These are phyloP conservation scores for Aquilaria agallochum DNA, from an alignment of 441 rosid genomes.

Conservation along the genomic window DNA sequence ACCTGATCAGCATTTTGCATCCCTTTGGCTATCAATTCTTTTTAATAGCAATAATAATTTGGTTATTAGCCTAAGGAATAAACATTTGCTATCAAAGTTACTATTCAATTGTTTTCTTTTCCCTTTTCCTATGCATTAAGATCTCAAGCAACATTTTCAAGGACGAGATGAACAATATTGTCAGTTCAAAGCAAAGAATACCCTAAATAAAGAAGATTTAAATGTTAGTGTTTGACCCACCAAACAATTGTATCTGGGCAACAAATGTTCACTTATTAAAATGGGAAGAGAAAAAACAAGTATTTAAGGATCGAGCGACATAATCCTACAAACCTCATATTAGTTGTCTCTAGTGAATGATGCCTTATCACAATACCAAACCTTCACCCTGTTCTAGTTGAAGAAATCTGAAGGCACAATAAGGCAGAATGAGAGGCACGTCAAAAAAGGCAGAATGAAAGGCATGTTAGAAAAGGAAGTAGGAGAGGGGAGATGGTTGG, in stretches of 20 bases:
- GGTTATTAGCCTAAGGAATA: constrained; percentile 28
- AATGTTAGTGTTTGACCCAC: no score
- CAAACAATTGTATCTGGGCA: background rate
- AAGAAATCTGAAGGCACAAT: constrained; percentile 52
- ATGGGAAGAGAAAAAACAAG: background rate
- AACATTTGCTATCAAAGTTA: constrained; percentile 5
- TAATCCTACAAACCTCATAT: constrained; percentile 39
- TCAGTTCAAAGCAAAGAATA: no score
- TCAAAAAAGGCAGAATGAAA: no score
- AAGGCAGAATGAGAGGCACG: background rate
- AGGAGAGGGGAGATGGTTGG: no score
- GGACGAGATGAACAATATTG: background rate
- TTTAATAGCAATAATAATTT: constrained; percentile 48
- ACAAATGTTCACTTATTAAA: background rate
- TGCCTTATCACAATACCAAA: constrained; percentile 95
- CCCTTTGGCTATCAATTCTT: constrained; percentile 52
- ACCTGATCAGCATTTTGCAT: constrained; percentile 62
- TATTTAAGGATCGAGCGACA: background rate
- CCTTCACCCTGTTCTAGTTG: constrained; percentile 85
- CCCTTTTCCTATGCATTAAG: no score
- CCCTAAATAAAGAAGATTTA: no score
- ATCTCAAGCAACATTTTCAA: background rate
- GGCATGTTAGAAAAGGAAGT: no score
- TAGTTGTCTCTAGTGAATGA: constrained; percentile 75
- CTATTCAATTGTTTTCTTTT: background rate